These are phyloP conservation scores for Aureobasidium vineae DNA, from an alignment of 2,329 filamentous ascomycete species.

Conservation along the genomic window DNA sequence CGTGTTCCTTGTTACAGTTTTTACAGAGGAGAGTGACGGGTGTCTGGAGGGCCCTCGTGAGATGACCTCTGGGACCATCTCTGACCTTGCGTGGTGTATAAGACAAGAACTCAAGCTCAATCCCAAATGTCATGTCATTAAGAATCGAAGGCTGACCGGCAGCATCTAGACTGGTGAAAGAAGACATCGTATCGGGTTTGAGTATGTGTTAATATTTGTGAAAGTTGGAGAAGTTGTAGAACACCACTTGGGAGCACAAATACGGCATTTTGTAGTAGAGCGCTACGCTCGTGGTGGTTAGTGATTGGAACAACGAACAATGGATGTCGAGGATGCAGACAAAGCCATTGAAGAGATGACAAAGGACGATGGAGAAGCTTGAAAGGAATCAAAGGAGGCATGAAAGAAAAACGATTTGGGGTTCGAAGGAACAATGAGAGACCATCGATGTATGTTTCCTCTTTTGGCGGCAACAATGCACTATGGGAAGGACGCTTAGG, in stretches of 20 bases:
- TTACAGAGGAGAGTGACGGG: background rate
- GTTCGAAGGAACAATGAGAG: background rate
- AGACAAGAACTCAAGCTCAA: background rate
- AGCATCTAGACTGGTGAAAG: background rate
- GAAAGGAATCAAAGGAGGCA: background rate
- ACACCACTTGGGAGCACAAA: background rate
- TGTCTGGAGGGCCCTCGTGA: background rate
- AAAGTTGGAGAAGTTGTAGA: too few relatives aligned
- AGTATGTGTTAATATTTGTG: background rate
- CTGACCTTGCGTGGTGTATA: background rate
- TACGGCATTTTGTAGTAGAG: background rate
- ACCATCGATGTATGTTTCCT: background rate
- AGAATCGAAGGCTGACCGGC: slow-evolving; percentile 10
- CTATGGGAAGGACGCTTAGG: background rate
- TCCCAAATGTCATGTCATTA: background rate
- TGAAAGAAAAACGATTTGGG: background rate
- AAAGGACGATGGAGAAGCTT: background rate
- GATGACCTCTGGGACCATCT: background rate
- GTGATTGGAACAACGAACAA: background rate
- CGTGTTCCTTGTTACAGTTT: background rate
- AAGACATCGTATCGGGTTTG: background rate
- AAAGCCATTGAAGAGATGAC: background rate
- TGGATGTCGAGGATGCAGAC: background rate
- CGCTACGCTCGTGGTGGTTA: background rate
- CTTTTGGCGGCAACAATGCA: background rate